Evolutionary conservation across 1,139 yeast genomes (phyloP).

Genomic region (Magnusiomyces fungicola): DNA sequence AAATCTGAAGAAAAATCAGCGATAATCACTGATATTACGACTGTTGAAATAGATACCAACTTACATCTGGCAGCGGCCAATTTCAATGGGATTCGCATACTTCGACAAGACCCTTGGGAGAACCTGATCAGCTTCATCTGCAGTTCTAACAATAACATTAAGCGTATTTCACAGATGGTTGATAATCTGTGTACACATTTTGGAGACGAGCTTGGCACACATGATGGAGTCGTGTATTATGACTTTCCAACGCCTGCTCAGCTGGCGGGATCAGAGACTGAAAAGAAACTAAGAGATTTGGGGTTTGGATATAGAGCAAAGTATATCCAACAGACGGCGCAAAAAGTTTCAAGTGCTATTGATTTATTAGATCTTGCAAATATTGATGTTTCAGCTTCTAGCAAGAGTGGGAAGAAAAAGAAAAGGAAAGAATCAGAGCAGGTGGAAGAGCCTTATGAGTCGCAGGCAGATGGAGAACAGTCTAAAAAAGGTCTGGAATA

Average conservation of each 20-base stretch:
- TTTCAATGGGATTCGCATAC: conserved; percentile 69
- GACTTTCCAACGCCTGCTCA: conserved; percentile 65
- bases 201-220: conserved; percentile 54
- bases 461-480: not conserved
- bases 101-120: conserved; percentile 97
- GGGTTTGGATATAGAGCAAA: conserved; percentile 95
- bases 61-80: conserved; percentile 18
- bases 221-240: conserved; percentile 53
- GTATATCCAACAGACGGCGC: conserved; percentile 75
- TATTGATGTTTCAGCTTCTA: not conserved
- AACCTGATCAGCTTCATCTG: conserved; percentile 84
- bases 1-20: not conserved
- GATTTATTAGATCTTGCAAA: not conserved
- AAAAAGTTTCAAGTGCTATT: conserved; percentile 25
- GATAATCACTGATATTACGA: not conserved
- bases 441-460: not conserved
- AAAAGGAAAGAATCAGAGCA: not conserved
- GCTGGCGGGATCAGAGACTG: conserved; percentile 40
- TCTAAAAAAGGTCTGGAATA: conserved; percentile 15
- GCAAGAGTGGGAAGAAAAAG: not conserved
- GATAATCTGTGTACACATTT: conserved; percentile 65
- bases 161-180: conserved; percentile 91
- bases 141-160: conserved; percentile 91
- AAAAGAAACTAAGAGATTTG: conserved; percentile 41
- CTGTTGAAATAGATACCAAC: not conserved